Evolutionary conservation across 495 filamentous ascomycete genomes (phyloP), one percentile per base, ranked within the genome.

Genomic region (Poronia punctata): DNA sequence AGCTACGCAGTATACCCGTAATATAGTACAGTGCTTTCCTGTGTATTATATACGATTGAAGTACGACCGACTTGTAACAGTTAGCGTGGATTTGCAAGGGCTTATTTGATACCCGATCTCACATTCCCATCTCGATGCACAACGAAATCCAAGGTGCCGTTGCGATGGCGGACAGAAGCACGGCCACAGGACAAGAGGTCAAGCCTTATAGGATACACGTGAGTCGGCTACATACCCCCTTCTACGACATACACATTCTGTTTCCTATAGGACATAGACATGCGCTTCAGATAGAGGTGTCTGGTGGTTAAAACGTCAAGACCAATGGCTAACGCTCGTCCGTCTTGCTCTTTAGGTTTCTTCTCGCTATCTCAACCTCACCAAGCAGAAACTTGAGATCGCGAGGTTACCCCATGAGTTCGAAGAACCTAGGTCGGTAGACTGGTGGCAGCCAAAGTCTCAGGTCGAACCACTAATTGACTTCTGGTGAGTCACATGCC

Each of bases 331-430:
- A n/a, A 43, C 26, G 50, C 28, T 4, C 18, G 12, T 23, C 25
- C 7, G 7, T 28, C 23, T 21, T 18, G n/a, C 8, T 19, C 17
- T 1, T 18, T 32, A 76, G 71, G 61, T 72, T 12, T 71, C 68
- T 3, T 66, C 57, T 19, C 69, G 64, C 47, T 70, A 75, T 48
- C 59, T 76, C 0, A 62, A 73, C 31, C 64, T 75, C 31, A 74
- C 72, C 26, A 63, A 52, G 45, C 66, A 68, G 51, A 78, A 78
- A 46, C 62, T 78, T 15, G 71, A 76, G 45, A 57, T 76, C 23
- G 70, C 72, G 10, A 61, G 73, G 29, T 56, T 78, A 19, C 74
- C 74, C 35, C 72, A 68, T 52, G 70, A 74, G 44, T 35, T 57
- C 17, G 41, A 65, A 11, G 41, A 59, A 18, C 54, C 62, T 10